phyloP scores from a whole-genome alignment of 129 eudicot species.

The Flaveria bidentis region DNA sequence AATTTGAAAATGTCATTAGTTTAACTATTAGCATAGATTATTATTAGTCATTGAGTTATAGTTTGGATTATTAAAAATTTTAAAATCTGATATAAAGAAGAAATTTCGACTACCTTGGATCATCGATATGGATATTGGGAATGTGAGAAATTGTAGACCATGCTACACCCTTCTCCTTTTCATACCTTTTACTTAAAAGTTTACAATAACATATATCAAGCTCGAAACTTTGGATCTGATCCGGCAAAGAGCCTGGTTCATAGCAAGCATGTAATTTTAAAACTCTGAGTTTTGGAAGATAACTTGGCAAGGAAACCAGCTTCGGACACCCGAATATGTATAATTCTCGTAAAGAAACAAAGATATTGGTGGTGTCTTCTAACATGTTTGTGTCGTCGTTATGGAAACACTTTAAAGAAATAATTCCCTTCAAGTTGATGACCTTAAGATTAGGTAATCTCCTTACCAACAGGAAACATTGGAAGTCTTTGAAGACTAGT shows the following conservation, averaged over 20 bases:
- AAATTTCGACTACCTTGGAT: background rate
- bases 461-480: no score
- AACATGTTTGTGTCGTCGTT: background rate
- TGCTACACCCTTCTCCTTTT: background rate
- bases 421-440: background rate
- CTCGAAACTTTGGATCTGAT: background rate
- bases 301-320: background rate
- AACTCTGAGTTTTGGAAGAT: background rate
- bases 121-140: background rate
- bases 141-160: constrained; percentile 27
- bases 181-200: background rate
- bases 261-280: background rate
- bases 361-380: background rate
- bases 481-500: no score
- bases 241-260: background rate
- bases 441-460: background rate
- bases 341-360: constrained; percentile 10
- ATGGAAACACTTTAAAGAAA: background rate
- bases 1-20: no score
- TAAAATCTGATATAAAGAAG: no score
- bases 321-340: background rate
- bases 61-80: no score
- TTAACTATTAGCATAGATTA: no score
- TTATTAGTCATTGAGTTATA: no score
- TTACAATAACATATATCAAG: background rate